A percentile compares a stretch with the other conserved stretches of the same genome.
phyloP scores from a whole-genome alignment of 1,284 basidiomycete species.

The Rhodotorula sp. region DNA sequence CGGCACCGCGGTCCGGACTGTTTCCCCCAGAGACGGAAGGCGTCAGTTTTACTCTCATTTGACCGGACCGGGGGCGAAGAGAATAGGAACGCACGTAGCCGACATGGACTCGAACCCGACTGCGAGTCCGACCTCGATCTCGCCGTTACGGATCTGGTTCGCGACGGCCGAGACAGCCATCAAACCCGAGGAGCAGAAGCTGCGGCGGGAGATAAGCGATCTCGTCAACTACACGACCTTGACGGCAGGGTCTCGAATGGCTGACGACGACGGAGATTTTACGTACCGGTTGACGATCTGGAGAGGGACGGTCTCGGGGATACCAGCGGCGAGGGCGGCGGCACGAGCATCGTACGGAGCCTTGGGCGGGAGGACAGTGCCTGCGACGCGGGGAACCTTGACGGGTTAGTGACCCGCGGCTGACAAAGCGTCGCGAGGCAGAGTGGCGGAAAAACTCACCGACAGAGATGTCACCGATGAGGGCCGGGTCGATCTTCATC shows the following conservation, averaged over 20 bases:
- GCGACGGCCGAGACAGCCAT: constrained; percentile 60
- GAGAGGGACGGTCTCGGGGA: constrained; percentile 71
- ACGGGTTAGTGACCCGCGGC: too few species aligned
- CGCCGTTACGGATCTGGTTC: constrained; percentile 75
- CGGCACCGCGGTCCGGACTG: constrained; percentile 54
- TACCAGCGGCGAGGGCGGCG: constrained; percentile 75
- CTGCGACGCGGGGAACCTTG: constrained; percentile 24
- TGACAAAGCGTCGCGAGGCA: neutral
- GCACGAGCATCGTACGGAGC: constrained; percentile 59
- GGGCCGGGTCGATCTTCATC: constrained; percentile 64
- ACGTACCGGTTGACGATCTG: constrained; percentile 71
- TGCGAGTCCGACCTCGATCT: constrained; percentile 82
- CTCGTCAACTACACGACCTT: constrained; percentile 56
- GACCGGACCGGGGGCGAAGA: too few species aligned
- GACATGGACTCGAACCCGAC: constrained; percentile 80
- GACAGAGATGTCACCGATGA: constrained; percentile 75
- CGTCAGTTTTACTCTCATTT: too few species aligned
- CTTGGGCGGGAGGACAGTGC: constrained; percentile 47
- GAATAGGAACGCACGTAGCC: constrained; percentile 37
- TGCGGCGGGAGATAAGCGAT: constrained; percentile 54
- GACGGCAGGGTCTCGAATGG: neutral
- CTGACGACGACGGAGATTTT: neutral
- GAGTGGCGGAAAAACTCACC: constrained; percentile 46
- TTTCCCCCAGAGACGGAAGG: too few species aligned
- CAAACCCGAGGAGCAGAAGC: constrained; percentile 48